These are phyloP conservation scores for Ogataea zsoltii DNA, from an alignment of 805 yeast species.

Conservation along the genomic window DNA sequence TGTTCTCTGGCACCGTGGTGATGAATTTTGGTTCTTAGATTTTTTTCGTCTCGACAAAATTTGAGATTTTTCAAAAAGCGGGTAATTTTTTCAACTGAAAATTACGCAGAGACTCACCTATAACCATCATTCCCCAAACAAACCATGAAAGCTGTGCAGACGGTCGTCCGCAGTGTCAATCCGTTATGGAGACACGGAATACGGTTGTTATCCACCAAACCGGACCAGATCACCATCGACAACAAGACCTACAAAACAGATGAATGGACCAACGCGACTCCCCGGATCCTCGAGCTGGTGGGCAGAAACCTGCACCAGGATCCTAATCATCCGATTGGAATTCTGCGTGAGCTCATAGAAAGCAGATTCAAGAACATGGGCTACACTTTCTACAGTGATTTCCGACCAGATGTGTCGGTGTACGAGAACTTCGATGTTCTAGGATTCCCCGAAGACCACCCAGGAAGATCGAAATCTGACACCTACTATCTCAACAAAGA, in stretches of 20 bases:
- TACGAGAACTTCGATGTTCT: constrained; percentile 87
- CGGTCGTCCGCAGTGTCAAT: too few relatives aligned
- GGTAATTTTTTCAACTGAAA: not conserved
- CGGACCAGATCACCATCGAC: constrained; percentile 32
- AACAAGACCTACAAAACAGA: constrained; percentile 60
- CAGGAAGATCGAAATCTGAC: constrained; percentile 89
- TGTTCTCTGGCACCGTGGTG: too few relatives aligned
- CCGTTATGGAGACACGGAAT: too few relatives aligned
- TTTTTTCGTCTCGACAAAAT: not conserved
- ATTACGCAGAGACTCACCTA: not conserved
- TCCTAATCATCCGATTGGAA: constrained; percentile 86
- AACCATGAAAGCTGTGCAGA: too few relatives aligned
- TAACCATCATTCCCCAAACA: not conserved
- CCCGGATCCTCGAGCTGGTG: constrained; percentile 64
- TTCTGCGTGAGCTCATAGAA: constrained; percentile 74
- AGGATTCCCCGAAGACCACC: constrained; percentile 90
- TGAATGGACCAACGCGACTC: constrained; percentile 84
- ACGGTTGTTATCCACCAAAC: not conserved
- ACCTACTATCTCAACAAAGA: constrained; percentile 84
- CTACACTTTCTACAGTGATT: constrained; percentile 75
- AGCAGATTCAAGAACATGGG: constrained; percentile 63
- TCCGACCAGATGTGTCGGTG: constrained; percentile 79
- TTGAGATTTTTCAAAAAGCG: not conserved
- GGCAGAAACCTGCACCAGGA: constrained; percentile 73
- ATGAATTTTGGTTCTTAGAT: too few relatives aligned